Evolutionary conservation across 441 rosid species (phyloP).

Genomic region (Viola pubescens): DNA sequence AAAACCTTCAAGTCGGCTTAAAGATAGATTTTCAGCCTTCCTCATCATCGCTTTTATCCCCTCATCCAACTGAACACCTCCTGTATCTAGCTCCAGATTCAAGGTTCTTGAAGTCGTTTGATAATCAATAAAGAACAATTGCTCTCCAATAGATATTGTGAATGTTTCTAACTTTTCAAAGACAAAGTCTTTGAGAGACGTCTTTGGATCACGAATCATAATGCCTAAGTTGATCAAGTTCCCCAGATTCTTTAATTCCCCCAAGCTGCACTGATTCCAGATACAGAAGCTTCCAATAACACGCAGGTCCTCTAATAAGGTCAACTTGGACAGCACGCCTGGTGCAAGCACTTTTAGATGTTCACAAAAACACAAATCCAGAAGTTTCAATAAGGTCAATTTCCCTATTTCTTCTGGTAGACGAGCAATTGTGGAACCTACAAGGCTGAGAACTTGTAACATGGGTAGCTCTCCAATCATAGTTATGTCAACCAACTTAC

Average conservation of each 20-base stretch:
- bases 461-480: too few relatives aligned
- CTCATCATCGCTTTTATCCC: background rate
- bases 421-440: too few relatives aligned
- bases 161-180: background rate
- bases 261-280: slow-evolving; percentile 1
- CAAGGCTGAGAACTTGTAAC: too few relatives aligned
- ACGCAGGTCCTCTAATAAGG: background rate
- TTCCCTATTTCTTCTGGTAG: too few relatives aligned
- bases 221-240: slow-evolving; percentile 12
- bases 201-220: slow-evolving; percentile 9
- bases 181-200: slow-evolving; percentile 9
- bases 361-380: too few relatives aligned
- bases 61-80: background rate
- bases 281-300: slow-evolving; percentile 1
- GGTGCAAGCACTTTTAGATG: too few relatives aligned
- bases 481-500: too few relatives aligned
- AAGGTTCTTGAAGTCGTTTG: background rate
- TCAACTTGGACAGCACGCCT: too few relatives aligned
- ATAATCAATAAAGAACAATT: background rate
- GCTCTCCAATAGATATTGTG: background rate
- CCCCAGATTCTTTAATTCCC: slow-evolving; percentile 5
- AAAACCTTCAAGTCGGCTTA: slow-evolving; percentile 11
- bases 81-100: background rate
- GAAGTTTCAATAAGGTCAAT: background rate
- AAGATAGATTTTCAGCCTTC: too few relatives aligned